A percentile compares a stretch with the other conserved stretches of the same genome.
Evolutionary conservation across 1,139 yeast species (phyloP).

Genomic region (Sugiyamaella novakii): DNA sequence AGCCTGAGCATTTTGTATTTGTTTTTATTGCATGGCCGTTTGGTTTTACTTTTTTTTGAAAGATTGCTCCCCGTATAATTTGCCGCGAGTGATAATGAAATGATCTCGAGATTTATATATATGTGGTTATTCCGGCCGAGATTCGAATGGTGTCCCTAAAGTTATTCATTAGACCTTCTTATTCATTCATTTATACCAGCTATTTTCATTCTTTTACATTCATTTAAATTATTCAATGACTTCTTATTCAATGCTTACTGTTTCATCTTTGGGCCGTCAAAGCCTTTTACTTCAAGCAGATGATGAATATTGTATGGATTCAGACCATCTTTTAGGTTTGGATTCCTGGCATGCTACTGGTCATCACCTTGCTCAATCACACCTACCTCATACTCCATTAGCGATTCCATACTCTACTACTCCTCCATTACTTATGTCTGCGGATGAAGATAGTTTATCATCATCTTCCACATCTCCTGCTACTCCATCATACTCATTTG

Average conservation of each 20-base stretch:
- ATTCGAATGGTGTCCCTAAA: too few relatives aligned
- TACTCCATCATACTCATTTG: conserved; percentile 22
- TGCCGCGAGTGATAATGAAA: not conserved
- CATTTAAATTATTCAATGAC: conserved; percentile 2
- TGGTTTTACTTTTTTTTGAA: conserved; percentile 6
- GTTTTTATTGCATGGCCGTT: conserved; percentile 15
- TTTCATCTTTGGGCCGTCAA: conserved; percentile 17
- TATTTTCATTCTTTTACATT: not conserved
- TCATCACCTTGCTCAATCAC: not conserved
- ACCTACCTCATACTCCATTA: conserved; percentile 1
- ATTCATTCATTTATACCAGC: conserved; percentile 9
- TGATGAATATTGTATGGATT: conserved; percentile 8
- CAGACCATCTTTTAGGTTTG: conserved; percentile 1
- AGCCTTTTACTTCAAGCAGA: conserved; percentile 12
- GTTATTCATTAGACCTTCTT: too few relatives aligned
- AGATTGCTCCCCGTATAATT: not conserved
- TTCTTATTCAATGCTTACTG: conserved; percentile 6
- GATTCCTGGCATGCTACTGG: conserved; percentile 9
- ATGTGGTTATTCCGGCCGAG: not conserved
- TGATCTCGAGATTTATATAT: conserved; percentile 7
- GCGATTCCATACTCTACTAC: conserved; percentile 7
- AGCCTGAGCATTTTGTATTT: not conserved
- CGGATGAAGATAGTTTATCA: conserved; percentile 17
- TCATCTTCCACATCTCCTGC: conserved; percentile 20
- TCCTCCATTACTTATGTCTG: conserved; percentile 15